phyloP scores from a whole-genome alignment of 306 rosid genomes.

The Fagus sylvatica region DNA sequence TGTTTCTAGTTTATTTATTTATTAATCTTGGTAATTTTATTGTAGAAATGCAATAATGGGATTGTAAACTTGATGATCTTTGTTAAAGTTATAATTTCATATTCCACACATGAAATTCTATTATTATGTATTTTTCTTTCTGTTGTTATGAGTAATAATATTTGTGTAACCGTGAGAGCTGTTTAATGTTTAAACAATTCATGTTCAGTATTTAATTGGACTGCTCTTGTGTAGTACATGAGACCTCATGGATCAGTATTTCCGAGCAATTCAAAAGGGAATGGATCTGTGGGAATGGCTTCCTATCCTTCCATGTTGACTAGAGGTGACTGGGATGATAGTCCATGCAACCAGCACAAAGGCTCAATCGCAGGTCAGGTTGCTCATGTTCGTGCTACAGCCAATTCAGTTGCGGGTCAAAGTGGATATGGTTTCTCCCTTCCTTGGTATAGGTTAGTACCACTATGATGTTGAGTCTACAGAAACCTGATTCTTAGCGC shows the following conservation, averaged over 20 bases:
- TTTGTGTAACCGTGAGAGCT: constrained; percentile 7
- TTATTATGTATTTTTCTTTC: not conserved
- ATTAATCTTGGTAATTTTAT: not conserved
- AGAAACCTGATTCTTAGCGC: constrained; percentile 2
- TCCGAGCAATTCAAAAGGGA: constrained; percentile 35
- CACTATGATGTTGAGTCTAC: not conserved
- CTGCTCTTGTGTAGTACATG: constrained; percentile 40
- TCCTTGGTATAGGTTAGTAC: constrained; percentile 72
- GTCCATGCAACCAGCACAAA: constrained; percentile 23
- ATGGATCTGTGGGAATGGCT: constrained; percentile 25
- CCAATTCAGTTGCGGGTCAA: constrained; percentile 23
- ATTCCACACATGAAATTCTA: not conserved
- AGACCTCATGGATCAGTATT: constrained; percentile 37
- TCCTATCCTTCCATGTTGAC: constrained; percentile 33
- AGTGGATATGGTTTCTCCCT: constrained; percentile 48
- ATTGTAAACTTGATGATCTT: not conserved
- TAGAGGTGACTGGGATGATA: constrained; percentile 30
- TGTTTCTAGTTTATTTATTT: not conserved
- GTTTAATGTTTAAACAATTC: constrained; percentile 4
- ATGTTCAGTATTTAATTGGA: constrained; percentile 21
- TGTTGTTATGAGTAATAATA: not conserved
- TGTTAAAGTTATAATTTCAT: not conserved
- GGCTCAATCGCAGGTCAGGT: constrained; percentile 27
- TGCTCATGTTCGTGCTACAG: constrained; percentile 12
- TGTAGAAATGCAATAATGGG: not conserved